Evolutionary conservation across 78 protist genomes (phyloP), one percentile per base, ranked within the genome.

Genomic region (Dictyostelium firmibasis): DNA sequence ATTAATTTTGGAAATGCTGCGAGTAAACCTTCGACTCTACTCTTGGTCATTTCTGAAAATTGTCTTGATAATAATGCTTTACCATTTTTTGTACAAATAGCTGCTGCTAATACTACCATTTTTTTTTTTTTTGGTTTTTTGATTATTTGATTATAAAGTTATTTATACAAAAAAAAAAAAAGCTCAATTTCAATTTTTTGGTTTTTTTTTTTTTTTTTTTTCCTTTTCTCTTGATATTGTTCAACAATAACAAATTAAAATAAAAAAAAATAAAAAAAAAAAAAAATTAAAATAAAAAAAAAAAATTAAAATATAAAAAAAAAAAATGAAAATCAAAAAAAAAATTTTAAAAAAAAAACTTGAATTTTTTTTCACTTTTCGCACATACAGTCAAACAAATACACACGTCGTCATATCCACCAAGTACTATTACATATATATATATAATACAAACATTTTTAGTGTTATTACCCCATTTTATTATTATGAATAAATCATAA

Each of bases 1-100:
- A 97, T 62, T 13, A 98, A 98, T 96, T 98, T 98, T 23, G 99
- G 99, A 43, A 99, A 98, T 16, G 99, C 99, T 0, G 99, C 97
- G 20, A 98, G 76, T 44, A 98, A 94, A 4, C 99, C 99, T 81
- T 98, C 99, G 18, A 99, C 91, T 77, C 99, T 97, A 27, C 98
- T 95, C 31, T 97, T 92, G 2, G 97, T 91, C 96, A 98, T 97
- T 38, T 98, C 99, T 47, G 98, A 97, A 36, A 97, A 99, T 77
- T 99, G 99, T 11, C 99, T 91, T 10, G 99, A 36, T 11, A 99
- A 81, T 25, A 99, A 74, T 2, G 97, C 98, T 97, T 72, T 86
- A 27, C 96, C 96, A 85, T 81, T 64, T 74, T 94, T 94, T 57
- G 96, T 94, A 53, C 92, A 85, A 82, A 94, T 82, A 20, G 96